Conservation (phyloP, 495 filamentous ascomycete species). For the Choiromyces venosus region DNA sequence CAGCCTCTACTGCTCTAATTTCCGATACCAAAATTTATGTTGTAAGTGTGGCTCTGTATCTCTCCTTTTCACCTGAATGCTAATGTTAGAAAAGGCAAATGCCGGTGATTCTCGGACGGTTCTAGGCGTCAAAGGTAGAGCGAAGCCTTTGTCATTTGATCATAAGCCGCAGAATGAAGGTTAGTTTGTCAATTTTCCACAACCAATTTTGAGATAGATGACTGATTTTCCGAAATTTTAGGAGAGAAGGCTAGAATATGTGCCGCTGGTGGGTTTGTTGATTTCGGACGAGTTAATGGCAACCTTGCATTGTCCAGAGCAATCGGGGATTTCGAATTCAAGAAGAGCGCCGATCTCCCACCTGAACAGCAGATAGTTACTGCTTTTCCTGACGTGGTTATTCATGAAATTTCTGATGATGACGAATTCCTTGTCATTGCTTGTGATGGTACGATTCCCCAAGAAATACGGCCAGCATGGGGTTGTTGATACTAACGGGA, state of each 20-base stretch:
- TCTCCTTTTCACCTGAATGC: slow-evolving; percentile 35
- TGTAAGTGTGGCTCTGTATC: slow-evolving; percentile 56
- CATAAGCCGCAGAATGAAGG: slow-evolving; percentile 99
- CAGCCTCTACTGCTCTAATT: slow-evolving; percentile 82
- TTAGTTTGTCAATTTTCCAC: slow-evolving; percentile 42
- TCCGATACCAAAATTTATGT: slow-evolving; percentile 89
- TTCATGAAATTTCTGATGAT: slow-evolving; percentile 83
- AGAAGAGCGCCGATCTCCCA: slow-evolving; percentile 93
- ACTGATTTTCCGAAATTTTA: slow-evolving; percentile 44
- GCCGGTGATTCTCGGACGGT: slow-evolving; percentile 93
- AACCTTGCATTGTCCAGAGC: slow-evolving; percentile 96
- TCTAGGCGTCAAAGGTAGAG: slow-evolving; percentile 88
- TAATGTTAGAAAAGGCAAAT: slow-evolving; percentile 62
- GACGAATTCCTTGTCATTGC: slow-evolving; percentile 97
- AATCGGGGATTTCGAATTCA: slow-evolving; percentile 99
- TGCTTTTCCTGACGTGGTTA: slow-evolving; percentile 85
- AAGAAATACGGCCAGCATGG: background rate
- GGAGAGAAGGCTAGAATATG: slow-evolving; percentile 94
- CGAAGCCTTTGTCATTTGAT: slow-evolving; percentile 94
- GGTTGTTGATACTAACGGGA: slow-evolving; percentile 40
- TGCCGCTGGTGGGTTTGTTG: slow-evolving; percentile 94
- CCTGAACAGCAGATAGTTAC: slow-evolving; percentile 98
- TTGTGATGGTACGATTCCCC: slow-evolving; percentile 71
- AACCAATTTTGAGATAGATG: background rate
- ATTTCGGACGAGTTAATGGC: slow-evolving; percentile 96